These are phyloP conservation scores for Fraxinus latifolia DNA, from an alignment of 305 asterid species.

Conservation along the genomic window DNA sequence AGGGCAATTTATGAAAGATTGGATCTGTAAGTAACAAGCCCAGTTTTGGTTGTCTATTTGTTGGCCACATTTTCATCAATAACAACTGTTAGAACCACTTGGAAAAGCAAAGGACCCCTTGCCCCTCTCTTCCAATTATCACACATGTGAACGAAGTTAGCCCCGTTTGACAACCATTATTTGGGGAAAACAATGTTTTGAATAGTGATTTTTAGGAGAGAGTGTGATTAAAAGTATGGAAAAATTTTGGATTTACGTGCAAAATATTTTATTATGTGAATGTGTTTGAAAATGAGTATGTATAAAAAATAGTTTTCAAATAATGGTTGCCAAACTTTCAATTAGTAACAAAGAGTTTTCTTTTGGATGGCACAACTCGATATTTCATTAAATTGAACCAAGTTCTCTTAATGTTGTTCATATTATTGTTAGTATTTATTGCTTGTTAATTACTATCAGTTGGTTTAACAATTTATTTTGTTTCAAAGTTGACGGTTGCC, in stretches of 20 bases:
- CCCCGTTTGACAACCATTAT: not conserved
- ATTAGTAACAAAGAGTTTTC: not conserved
- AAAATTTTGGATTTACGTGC: not conserved
- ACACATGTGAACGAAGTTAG: not conserved
- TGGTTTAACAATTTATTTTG: constrained; percentile 9
- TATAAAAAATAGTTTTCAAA: not conserved
- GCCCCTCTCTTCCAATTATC: not conserved
- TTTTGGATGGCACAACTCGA: not conserved
- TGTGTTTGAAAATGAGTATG: not conserved
- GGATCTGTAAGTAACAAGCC: constrained; percentile 65
- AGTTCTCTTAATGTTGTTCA: not conserved
- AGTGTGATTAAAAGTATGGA: not conserved
- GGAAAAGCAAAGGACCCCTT: not conserved
- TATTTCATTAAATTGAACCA: not conserved
- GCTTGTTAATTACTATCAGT: not conserved
- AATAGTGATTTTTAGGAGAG: not conserved
- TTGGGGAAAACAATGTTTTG: not conserved
- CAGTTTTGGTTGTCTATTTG: not conserved
- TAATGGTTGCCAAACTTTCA: not conserved
- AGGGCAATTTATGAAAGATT: constrained; percentile 79
- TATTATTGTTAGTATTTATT: not conserved
- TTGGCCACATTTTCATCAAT: not conserved
- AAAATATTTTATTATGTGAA: not conserved
- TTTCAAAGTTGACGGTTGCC: not conserved
- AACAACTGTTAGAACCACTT: not conserved